Percentiles rank a stretch among this genome's conserved stretches.
Evolutionary conservation across 441 rosid genomes (phyloP).

Genomic region (Arabidopsis hybrid): DNA sequence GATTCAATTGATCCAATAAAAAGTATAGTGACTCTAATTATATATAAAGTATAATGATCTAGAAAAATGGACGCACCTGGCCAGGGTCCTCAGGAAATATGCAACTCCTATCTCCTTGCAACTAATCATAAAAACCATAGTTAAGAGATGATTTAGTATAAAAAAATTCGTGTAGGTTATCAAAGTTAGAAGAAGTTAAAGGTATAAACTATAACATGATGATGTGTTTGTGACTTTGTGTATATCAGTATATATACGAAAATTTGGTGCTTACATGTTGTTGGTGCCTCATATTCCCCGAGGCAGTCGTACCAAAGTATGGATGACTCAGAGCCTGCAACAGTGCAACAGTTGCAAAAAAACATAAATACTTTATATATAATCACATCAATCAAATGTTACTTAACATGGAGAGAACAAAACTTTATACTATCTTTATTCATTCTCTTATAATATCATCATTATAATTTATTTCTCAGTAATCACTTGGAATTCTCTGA

Average conservation of each 20-base stretch:
- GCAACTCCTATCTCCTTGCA: conserved; percentile 79
- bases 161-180: background rate
- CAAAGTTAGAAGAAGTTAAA: too few relatives aligned
- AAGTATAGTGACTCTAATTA: conserved; percentile 30
- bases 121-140: conserved; percentile 50
- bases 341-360: conserved; percentile 44
- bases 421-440: conserved; percentile 33
- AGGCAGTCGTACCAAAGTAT: conserved; percentile 79
- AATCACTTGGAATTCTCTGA: conserved; percentile 13
- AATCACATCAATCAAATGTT: conserved; percentile 46
- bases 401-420: conserved; percentile 43
- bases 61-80: conserved; percentile 59
- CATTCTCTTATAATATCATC: background rate
- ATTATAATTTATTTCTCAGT: conserved; percentile 6
- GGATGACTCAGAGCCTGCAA: conserved; percentile 92
- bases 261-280: conserved; percentile 51
- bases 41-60: conserved; percentile 5
- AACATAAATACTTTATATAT: conserved; percentile 29
- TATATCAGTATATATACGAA: background rate
- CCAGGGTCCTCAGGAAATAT: conserved; percentile 97
- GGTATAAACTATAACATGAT: background rate
- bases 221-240: background rate
- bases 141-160: background rate
- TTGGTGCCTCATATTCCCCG: conserved; percentile 66
- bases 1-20: conserved; percentile 65